Base-by-base conservation (phyloP, 306 rosid species). In the Spatholobus suberectus region DNA sequence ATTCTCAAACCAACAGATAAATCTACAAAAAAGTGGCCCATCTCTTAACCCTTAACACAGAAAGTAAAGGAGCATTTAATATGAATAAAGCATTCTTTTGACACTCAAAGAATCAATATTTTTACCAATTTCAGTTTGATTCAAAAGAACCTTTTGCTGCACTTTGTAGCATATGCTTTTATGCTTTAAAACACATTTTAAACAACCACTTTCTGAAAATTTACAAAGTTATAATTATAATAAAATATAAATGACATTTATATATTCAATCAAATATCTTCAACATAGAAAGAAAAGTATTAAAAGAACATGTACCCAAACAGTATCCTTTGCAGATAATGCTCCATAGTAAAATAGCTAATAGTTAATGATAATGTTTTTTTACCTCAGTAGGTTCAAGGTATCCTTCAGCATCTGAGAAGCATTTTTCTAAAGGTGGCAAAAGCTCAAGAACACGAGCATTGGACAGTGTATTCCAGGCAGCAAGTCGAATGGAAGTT, bases 301-400 rank as follows among this genome's bases (percentile, higher is more conserved):
- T 40, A 75, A 62, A 69, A 35, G 43, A 34, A 69, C 20, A 59
- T 21, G 17, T 34, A 44, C 13, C 15, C 5, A 63, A 63, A 15
- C 6, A 17, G 27, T 21, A 67, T 77, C 38, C 46, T 40, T 0
- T 32, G 38, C 21, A 68, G 27, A 54, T 27, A 84, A 78, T 49
- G 62, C 15, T 70, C 66, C 34, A 26, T 9, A 7, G 20, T 37
- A 72, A 72, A 83, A 76, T 1, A 27, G 17, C 37, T 44, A 66
- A 75, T 5, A 47, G 52, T 40, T 35, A 82, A 69, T 15, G 10
- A 17, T 65, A 14, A 73, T 21, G 62, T 76, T 57, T 61, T 88
- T 58, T 62, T 89, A 94, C 98, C 98, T 94, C 98, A 72, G 88
- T 80, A 47, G 99, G 98, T 81, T 92, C 89, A 23, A 96, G 97